Conservation (phyloP, 495 filamentous ascomycete genomes). For the Neurospora intermedia region DNA sequence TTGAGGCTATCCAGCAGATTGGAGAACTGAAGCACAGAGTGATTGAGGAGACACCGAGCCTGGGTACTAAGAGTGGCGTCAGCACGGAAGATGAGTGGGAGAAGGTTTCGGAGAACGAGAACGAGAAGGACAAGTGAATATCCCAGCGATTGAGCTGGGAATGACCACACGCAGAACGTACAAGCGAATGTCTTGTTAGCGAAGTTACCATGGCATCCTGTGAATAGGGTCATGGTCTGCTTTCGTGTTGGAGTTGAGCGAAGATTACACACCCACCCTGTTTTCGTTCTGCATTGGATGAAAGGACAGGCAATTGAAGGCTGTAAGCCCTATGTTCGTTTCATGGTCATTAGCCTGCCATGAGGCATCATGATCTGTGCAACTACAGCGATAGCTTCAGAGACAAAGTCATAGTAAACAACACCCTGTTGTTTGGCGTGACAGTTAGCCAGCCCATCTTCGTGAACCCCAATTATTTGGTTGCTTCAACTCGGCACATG, state of each 20-base stretch:
- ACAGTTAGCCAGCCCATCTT: not conserved
- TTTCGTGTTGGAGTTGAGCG: not conserved
- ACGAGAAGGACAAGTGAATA: slow-evolving; percentile 38
- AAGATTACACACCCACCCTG: not conserved
- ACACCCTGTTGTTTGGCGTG: not conserved
- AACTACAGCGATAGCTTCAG: not conserved
- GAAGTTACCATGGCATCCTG: not conserved
- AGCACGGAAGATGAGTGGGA: slow-evolving; percentile 54
- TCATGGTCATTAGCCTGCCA: not conserved
- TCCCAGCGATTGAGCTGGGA: not conserved
- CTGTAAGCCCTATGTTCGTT: not conserved
- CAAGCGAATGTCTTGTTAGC: not conserved
- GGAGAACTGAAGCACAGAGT: slow-evolving; percentile 34
- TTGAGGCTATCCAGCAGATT: slow-evolving; percentile 24
- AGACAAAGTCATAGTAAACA: not conserved
- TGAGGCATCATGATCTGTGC: not conserved
- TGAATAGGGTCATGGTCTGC: not conserved
- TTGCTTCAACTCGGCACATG: not conserved
- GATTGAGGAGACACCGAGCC: slow-evolving; percentile 11
- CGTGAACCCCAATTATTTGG: not conserved
- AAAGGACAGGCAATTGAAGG: not conserved
- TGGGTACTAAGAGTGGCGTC: slow-evolving; percentile 31
- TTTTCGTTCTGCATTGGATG: not conserved
- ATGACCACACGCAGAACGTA: not conserved
- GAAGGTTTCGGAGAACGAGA: slow-evolving; percentile 46